Percentiles rank a stretch among this genome's conserved stretches.
Evolutionary conservation across 345 rosid species (phyloP).

Genomic region (rapeseed (Brassica napus)): DNA sequence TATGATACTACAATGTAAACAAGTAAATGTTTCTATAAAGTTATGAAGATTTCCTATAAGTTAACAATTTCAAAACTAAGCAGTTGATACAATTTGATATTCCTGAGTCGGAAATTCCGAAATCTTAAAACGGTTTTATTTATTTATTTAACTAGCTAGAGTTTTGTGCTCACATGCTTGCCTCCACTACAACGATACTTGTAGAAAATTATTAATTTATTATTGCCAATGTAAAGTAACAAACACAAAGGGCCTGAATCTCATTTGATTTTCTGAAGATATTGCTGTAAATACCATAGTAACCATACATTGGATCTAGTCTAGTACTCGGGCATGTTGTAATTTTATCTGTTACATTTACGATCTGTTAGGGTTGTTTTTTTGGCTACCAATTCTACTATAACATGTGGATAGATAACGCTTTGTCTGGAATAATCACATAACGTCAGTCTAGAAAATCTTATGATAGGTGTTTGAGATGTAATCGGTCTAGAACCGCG

Average conservation of each 20-base stretch:
- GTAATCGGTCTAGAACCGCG: background rate
- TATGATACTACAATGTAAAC: background rate
- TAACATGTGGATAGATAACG: background rate
- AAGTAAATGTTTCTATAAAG: background rate
- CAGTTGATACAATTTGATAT: slow-evolving; percentile 2
- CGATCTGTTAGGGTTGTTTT: background rate
- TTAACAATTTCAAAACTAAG: background rate
- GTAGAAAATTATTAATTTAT: background rate
- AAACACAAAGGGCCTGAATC: background rate
- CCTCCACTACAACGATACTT: slow-evolving; percentile 13
- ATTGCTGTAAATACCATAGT: background rate
- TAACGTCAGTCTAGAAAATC: background rate
- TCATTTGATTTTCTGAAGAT: background rate
- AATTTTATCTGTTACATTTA: background rate
- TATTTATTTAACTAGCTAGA: background rate
- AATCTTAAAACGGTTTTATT: slow-evolving; percentile 13
- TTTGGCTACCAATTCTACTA: background rate
- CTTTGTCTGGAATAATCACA: background rate
- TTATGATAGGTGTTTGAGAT: background rate
- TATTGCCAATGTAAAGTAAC: slow-evolving; percentile 1
- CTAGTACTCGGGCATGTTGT: background rate
- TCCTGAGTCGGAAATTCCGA: slow-evolving; percentile 7
- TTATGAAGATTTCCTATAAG: background rate
- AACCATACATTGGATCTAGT: background rate
- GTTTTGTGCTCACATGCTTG: slow-evolving; percentile 20